Evolutionary conservation across 345 rosid genomes (phyloP), one percentile per base, ranked within the genome.

Genomic region (Populus ilicifolia): DNA sequence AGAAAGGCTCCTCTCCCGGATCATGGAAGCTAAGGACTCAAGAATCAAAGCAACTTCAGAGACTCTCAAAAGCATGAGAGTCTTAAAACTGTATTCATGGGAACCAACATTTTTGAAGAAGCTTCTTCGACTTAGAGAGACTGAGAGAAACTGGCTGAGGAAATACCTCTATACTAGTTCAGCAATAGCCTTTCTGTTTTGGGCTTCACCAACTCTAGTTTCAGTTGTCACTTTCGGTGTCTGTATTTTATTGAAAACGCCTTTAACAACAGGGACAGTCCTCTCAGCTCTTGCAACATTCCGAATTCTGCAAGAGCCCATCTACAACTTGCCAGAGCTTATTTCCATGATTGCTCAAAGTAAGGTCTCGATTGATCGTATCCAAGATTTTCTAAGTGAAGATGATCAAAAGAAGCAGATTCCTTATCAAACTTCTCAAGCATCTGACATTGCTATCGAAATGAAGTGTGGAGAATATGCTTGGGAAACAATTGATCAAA

Each of bases 241-340:
- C 54, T 88, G 91, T 80, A 75, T 87, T 67, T 61, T 88, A 29
- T 29, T 84, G 77, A 38, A 80, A 88, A 52, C 75, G 87, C 69
- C 83, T 89, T 64, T 79, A 23, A 59, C 64, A 59, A 59, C 92
- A 0, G 91, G 89, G 12, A 83, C 83, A 7, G 91, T 90, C 6
- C 87, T 91, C 70, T 87, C 93, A 18, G 88, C 90, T 62, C 67
- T 90, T 67, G 93, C 92, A 23, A 90, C 92, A 11, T 89, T 90
- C 48, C 74, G 88, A 67, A 89, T 90, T 69, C 75, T 90, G 65
- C 89, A 89, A 74, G 96, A 91, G 21, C 92, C 96, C 2, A 91
- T 91, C 38, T 87, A 84, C 44, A 88, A 88, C 78, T 70, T 89
- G 64, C 93, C 93, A 1, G 86, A 91, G 88, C 89, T 89, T 41